phyloP scores from a whole-genome alignment of 2,329 filamentous ascomycete species.

The Trichoderma sp. region DNA sequence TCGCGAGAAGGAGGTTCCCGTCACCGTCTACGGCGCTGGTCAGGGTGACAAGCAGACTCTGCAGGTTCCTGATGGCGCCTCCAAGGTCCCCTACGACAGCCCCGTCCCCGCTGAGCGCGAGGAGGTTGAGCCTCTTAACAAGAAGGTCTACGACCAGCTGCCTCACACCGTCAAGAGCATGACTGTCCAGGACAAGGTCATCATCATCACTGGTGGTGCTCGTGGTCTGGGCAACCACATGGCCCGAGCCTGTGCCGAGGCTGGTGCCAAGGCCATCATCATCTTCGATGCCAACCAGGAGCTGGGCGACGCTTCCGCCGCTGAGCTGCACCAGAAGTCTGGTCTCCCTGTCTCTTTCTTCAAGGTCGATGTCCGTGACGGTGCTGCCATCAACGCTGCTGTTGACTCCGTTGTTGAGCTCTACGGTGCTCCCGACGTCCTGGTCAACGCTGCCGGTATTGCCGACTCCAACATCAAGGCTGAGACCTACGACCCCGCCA shows the following conservation, averaged over 20 bases:
- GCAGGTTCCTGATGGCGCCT: conserved; percentile 45
- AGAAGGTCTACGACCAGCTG: conserved; percentile 53
- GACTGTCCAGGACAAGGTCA: conserved; percentile 66
- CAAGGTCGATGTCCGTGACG: conserved; percentile 75
- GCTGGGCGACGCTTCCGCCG: conserved; percentile 66
- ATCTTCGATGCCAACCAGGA: conserved; percentile 78
- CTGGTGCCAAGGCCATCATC: conserved; percentile 68
- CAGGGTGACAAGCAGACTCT: conserved; percentile 57
- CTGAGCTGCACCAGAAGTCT: conserved; percentile 69
- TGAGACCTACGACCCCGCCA: conserved; percentile 71
- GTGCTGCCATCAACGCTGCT: conserved; percentile 64
- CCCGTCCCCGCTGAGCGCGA: conserved; percentile 43
- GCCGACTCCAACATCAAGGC: conserved; percentile 82
- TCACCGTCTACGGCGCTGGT: conserved; percentile 49
- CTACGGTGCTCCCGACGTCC: conserved; percentile 67
- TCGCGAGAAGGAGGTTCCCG: conserved; percentile 55
- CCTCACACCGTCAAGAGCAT: conserved; percentile 67
- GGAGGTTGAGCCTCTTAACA: conserved; percentile 49
- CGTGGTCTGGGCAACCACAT: conserved; percentile 77
- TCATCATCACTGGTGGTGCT: conserved; percentile 71
- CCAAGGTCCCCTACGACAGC: conserved; percentile 43
- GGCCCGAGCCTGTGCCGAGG: conserved; percentile 73
- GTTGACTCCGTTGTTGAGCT: conserved; percentile 63
- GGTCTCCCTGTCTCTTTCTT: conserved; percentile 72
- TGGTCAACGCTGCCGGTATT: conserved; percentile 79